Base-by-base conservation (phyloP, 2,329 filamentous ascomycete genomes). In the Cordyceps fumosorosea region DNA sequence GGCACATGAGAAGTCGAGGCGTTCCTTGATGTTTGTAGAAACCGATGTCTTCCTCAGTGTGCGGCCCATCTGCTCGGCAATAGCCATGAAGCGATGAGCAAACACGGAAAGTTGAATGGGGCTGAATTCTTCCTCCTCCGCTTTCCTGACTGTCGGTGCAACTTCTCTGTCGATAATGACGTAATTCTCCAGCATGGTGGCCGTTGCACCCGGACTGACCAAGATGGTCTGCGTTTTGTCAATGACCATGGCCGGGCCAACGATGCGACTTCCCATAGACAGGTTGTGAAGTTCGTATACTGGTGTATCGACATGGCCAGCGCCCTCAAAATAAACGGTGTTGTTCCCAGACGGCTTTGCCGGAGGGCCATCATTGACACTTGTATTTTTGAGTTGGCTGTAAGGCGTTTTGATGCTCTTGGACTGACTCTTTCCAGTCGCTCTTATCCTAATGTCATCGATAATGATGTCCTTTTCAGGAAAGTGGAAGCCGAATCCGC, bases 41-140 rank as follows among this genome's bases (percentile, higher is more conserved):
- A 93, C 87, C 66, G 85, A 87, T 0, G 89, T 91, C 75, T 91
- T 91, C 69, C 92, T 88, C n/a, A 93, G 74, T 3, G 88, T 87
- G 57, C 87, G 81, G 0, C 90, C 89, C 89, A 93, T 93, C 69
- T 93, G 89, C 72, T 93, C 90, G 0, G 90, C 90, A 65, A 93
- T 90, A 3, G 87, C 86, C 89, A 93, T 93, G 75, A 93, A 93
- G 3, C 89, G 81, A 71, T 93, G 89, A 0, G 86, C 88, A 68
- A 93, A 93, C 63, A 93, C 88, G 66, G 84, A 89, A 1, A 93
- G 79, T 72, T 89, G 82, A 66, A 93, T 89, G 11, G 88, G 89
- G 62, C 65, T 66, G 20, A 67, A 66, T 22, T 68, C 67, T 63
- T 56, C 61, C 60, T 64, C 63, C n/a, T 67, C 16, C n/a, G 40